These are phyloP conservation scores for Ceratobasidium sp. DNA, from an alignment of 1,284 basidiomycete genomes.

Conservation along the genomic window DNA sequence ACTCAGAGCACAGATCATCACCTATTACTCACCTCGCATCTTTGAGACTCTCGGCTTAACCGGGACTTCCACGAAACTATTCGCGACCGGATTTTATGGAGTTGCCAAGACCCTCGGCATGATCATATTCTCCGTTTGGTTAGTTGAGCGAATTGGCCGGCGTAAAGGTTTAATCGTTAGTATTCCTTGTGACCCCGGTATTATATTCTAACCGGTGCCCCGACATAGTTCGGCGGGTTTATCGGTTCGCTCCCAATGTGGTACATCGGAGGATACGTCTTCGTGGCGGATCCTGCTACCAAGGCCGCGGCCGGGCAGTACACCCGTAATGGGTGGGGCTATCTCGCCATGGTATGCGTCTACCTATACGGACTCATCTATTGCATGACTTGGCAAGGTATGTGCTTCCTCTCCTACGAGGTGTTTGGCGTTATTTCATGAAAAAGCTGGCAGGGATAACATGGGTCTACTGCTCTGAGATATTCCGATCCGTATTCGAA, in stretches of 20 bases:
- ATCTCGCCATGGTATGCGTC: constrained; percentile 35
- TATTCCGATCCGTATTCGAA: constrained; percentile 53
- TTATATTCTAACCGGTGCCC: background rate
- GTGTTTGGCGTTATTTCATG: background rate
- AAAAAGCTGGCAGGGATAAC: constrained; percentile 38
- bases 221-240: constrained; percentile 37
- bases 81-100: constrained; percentile 53
- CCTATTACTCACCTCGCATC: constrained; percentile 49
- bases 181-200: background rate
- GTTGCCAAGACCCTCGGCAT: constrained; percentile 50
- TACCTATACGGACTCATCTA: constrained; percentile 34
- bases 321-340: constrained; percentile 36
- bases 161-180: constrained; percentile 46
- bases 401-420: background rate
- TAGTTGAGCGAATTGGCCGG: constrained; percentile 49
- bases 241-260: constrained; percentile 36
- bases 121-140: constrained; percentile 46
- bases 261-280: constrained; percentile 37
- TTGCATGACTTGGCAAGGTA: constrained; percentile 39
- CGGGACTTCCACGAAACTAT: constrained; percentile 44
- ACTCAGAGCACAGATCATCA: constrained; percentile 46
- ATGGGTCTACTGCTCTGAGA: constrained; percentile 48
- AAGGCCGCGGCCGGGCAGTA: constrained; percentile 30
- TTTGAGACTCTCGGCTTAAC: constrained; percentile 51
- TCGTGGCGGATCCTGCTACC: constrained; percentile 30